Conservation (phyloP, 768 basidiomycete genomes). For the Harrya chromipes region DNA sequence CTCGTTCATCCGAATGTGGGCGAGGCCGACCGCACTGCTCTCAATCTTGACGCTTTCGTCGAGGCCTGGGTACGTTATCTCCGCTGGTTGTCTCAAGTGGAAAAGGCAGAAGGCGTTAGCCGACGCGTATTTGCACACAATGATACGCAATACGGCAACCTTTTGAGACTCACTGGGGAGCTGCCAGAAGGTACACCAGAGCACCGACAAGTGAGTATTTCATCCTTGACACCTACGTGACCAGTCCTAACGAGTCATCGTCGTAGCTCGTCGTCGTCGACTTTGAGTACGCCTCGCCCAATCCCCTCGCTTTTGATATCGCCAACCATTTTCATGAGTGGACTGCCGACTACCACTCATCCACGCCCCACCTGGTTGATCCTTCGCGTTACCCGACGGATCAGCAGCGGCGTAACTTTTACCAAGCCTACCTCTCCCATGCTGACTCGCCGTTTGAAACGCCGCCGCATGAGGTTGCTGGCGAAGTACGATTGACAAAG, state of each 20-base stretch:
- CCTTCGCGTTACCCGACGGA: slow-evolving; percentile 65
- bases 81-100: slow-evolving; percentile 61
- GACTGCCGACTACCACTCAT: slow-evolving; percentile 84
- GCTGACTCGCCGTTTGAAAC: slow-evolving; percentile 29
- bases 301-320: slow-evolving; percentile 92
- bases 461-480: slow-evolving; percentile 21
- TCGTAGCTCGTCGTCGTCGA: slow-evolving; percentile 89
- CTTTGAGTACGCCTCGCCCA: slow-evolving; percentile 94
- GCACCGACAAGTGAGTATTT: slow-evolving; percentile 66
- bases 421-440: slow-evolving; percentile 74
- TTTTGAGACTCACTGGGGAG: slow-evolving; percentile 62
- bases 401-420: slow-evolving; percentile 79
- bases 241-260: slow-evolving; percentile 12
- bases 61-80: slow-evolving; percentile 67
- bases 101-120: slow-evolving; percentile 57
- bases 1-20: slow-evolving; percentile 56
- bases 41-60: slow-evolving; percentile 65
- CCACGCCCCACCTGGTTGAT: slow-evolving; percentile 65
- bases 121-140: slow-evolving; percentile 85
- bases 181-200: slow-evolving; percentile 56
- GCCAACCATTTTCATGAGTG: slow-evolving; percentile 98
- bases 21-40: slow-evolving; percentile 42
- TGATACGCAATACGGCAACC: slow-evolving; percentile 94
- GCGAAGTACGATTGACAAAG: slow-evolving; percentile 46
- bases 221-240: not conserved